These are phyloP conservation scores for Globisporangium carolinianum DNA, from an alignment of 352 stramenopile species.

Conservation along the genomic window DNA sequence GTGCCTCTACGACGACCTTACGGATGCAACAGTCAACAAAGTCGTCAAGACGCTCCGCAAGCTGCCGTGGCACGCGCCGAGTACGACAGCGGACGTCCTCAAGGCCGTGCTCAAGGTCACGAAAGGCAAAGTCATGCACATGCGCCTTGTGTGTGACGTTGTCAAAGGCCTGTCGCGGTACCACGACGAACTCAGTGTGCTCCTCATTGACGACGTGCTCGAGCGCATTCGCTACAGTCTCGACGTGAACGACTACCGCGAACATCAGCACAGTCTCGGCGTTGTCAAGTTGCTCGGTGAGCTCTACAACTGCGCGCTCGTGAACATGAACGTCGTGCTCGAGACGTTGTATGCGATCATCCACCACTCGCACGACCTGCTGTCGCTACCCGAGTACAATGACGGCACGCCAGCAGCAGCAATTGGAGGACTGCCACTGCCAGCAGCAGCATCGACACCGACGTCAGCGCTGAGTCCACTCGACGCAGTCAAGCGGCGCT, in stretches of 20 bases:
- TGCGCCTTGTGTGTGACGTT: conserved; percentile 85
- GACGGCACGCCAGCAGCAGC: conserved; percentile 3
- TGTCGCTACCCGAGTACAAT: conserved; percentile 52
- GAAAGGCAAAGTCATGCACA: conserved; percentile 83
- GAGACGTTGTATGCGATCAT: conserved; percentile 93
- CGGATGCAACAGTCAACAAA: conserved; percentile 77
- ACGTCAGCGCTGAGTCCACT: too few species aligned
- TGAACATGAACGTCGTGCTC: conserved; percentile 90
- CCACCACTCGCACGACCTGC: conserved; percentile 93
- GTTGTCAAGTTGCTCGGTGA: conserved; percentile 92
- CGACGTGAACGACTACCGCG: conserved; percentile 85
- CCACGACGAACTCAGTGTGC: conserved; percentile 87
- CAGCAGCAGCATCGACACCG: too few species aligned
- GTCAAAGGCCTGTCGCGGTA: conserved; percentile 79
- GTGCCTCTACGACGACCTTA: conserved; percentile 82
- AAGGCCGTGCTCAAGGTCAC: conserved; percentile 92
- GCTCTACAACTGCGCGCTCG: conserved; percentile 88
- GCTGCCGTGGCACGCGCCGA: conserved; percentile 83
- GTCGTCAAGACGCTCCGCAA: conserved; percentile 93
- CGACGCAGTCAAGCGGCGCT: conserved; percentile 56
- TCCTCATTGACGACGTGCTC: conserved; percentile 91
- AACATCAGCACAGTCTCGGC: conserved; percentile 92
- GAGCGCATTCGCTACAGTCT: conserved; percentile 90
- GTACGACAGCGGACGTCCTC: conserved; percentile 65
- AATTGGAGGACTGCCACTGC: conserved; percentile 18